Evolutionary conservation across 192 early-diverging fungal species (phyloP).

Genomic region (Spizellomyces punctatus): DNA sequence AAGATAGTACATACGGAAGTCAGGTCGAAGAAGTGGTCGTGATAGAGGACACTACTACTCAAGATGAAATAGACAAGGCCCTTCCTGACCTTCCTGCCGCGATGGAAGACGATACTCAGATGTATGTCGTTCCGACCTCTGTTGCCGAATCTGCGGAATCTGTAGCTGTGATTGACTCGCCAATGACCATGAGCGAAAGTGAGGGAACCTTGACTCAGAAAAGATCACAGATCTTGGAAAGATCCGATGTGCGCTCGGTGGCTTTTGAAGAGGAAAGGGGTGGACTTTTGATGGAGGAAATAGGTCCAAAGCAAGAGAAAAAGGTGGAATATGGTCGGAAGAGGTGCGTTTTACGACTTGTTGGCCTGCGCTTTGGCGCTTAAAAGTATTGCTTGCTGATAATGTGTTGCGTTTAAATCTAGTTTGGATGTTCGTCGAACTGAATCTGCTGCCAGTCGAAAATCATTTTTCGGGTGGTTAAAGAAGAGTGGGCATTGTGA

Average conservation of each 20-base stretch:
- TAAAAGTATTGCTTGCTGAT: too few species aligned
- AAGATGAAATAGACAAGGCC: too few species aligned
- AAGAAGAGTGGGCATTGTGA: conserved; percentile 23
- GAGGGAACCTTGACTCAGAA: too few species aligned
- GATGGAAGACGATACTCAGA: background rate
- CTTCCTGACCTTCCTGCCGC: background rate
- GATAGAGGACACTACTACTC: too few species aligned
- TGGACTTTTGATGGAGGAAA: background rate
- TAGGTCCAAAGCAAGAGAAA: background rate
- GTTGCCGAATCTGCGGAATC: background rate
- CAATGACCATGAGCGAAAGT: too few species aligned
- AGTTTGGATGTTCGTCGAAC: conserved; percentile 31
- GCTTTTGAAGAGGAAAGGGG: background rate
- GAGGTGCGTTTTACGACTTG: background rate
- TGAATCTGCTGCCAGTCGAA: conserved; percentile 14
- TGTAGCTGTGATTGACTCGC: too few species aligned
- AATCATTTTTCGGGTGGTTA: conserved; percentile 29
- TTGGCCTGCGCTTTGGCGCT: too few species aligned
- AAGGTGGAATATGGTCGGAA: conserved; percentile 32
- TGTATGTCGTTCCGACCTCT: conserved; percentile 10
- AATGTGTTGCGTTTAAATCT: too few species aligned
- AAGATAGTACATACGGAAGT: too few species aligned
- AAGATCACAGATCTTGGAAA: too few species aligned
- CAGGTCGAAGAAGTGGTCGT: too few species aligned
- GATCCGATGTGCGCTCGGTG: too few species aligned